Evolutionary conservation across 495 filamentous ascomycete species (phyloP), one percentile per base, ranked within the genome.

Genomic region (Baudoinia panamericana): DNA sequence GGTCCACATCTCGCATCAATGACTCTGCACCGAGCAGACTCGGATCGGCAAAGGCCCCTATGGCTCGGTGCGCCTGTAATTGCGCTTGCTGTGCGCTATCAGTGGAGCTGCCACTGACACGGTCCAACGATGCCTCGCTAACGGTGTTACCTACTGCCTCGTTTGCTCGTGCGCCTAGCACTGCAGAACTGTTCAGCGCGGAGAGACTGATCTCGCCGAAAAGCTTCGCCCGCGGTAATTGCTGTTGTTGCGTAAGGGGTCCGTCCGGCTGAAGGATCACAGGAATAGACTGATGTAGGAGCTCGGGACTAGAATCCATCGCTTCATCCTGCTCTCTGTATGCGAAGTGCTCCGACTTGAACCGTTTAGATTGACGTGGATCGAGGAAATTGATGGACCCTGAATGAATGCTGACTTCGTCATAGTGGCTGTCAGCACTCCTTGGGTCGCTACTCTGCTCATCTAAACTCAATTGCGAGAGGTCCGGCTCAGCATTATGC

Each of bases 171-270:
- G 26, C 31, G 37, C 59, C 68, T 11, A 75, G 52, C 26, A 66
- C 60, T 34, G 66, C 68, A 19, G 73, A 75, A 59, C 78, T 87
- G 16, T 72, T 69, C 3, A 90, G 56, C 9, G 72, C 78, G 5
- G 83, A 83, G 10, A 65, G 56, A 19, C 73, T 74, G 35, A 94
- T 78, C 57, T 93, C 84, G 0, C 86, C 85, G 61, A 88, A 93
- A 3, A 93, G 65, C 21, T 78, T 74, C n/a, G n/a, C n/a, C 11
- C 37, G 39, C 15, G 45, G 45, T 5, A 50, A 32, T 23, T 35
- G 59, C 16, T 65, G 54, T 17, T 62, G 31, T 20, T 36, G 29
- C n/a, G 18, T 19, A 3, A 13, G 7, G 21, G 4, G 13, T 7
- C 17, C 12, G 9, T 13, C 35, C 56, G 18, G 34, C 23, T 24